Conservation (phyloP, 2,329 filamentous ascomycete species). For the Fusarium sp. region DNA sequence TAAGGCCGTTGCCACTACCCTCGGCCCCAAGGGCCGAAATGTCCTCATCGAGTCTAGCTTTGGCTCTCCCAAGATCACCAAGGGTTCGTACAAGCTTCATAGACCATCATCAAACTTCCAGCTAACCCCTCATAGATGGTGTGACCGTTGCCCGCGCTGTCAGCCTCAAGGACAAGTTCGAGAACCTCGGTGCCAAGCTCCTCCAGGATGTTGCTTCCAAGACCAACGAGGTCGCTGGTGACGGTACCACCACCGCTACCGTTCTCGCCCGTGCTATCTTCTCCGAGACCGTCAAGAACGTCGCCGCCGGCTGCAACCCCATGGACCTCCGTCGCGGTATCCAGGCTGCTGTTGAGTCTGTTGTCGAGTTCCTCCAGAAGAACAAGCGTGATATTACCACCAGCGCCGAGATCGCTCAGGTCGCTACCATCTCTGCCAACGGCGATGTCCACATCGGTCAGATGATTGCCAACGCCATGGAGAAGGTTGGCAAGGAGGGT, state of each 20-base stretch:
- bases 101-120: neutral
- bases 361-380: slow-evolving; percentile 91
- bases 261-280: slow-evolving; percentile 98
- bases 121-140: slow-evolving; percentile 69
- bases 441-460: slow-evolving; percentile 94
- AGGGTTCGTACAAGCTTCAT: slow-evolving; percentile 71
- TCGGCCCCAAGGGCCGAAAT: slow-evolving; percentile 98
- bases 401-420: slow-evolving; percentile 95
- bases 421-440: slow-evolving; percentile 98
- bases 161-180: slow-evolving; percentile 97
- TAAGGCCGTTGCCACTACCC: slow-evolving; percentile 93
- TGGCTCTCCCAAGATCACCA: slow-evolving; percentile 99
- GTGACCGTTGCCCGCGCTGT: slow-evolving; percentile 92
- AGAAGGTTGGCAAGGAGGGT: slow-evolving; percentile 99
- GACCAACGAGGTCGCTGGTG: slow-evolving; percentile 98
- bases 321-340: slow-evolving; percentile 98
- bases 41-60: slow-evolving; percentile 99
- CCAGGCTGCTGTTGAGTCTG: slow-evolving; percentile 93
- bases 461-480: slow-evolving; percentile 98
- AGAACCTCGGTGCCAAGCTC: slow-evolving; percentile 97
- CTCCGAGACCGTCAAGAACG: slow-evolving; percentile 99
- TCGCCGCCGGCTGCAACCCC: slow-evolving; percentile 98
- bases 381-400: slow-evolving; percentile 99
- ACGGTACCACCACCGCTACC: slow-evolving; percentile 97
- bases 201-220: slow-evolving; percentile 98